Base-by-base conservation (phyloP, 2,329 filamentous ascomycete species). In the Rosellinia necatrix region DNA sequence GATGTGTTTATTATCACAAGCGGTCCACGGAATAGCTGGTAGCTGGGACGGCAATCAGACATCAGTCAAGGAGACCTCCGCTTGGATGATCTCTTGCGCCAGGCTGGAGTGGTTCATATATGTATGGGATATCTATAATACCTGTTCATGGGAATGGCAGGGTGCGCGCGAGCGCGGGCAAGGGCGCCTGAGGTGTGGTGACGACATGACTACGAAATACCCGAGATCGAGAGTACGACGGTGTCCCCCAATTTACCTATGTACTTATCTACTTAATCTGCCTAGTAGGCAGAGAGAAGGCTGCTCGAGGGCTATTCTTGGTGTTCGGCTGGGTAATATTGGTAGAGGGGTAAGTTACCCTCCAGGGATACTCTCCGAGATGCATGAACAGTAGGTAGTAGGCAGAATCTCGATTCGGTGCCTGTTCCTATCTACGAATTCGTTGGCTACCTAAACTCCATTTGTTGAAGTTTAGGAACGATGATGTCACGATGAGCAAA, bases 171-270 rank as follows among this genome's bases (percentile, higher is more conserved):
- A 42, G 32, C 19, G 32, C 34, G n/a, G n/a, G n/a, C n/a, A n/a
- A n/a, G n/a, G n/a, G n/a, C n/a, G n/a, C n/a, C n/a, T 49, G 44
- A 48, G 24, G 29, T 25, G 10, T 37, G 43, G 52, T 59, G 56
- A 59, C 56, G 56, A 25, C 56, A 59, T 59, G 37, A 30, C 47
- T 59, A 49, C 40, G 27, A 41, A 54, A 46, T 38, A n/a, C 32
- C 35, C 24, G 25, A 17, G 24, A 15, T 40, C 46, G 17, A 34
- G 27, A 34, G 32, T 44, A 13, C 30, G 30, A 2, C n/a, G 22
- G 2, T n/a, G n/a, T n/a, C n/a, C n/a, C n/a, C n/a, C n/a, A n/a
- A n/a, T n/a, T n/a, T n/a, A n/a, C n/a, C n/a, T n/a, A n/a, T n/a
- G n/a, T n/a, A n/a, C n/a, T n/a, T n/a, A n/a, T n/a, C n/a, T n/a